Evolutionary conservation across 2,329 filamentous ascomycete species (phyloP).

Genomic region (Graphilbum fragrans): DNA sequence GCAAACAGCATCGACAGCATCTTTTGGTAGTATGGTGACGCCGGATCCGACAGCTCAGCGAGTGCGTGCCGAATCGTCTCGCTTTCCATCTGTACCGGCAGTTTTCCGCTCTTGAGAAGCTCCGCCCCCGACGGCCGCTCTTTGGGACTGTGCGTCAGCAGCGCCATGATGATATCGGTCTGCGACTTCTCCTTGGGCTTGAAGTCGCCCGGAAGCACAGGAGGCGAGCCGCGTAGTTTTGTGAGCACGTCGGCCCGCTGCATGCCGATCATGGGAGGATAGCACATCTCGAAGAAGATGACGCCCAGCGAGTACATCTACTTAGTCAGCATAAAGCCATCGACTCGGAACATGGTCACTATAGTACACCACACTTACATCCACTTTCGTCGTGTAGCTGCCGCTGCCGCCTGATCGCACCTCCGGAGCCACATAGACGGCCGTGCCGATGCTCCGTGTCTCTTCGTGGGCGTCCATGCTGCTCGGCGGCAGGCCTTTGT

Average conservation of each 20-base stretch:
- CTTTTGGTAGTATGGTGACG: slow-evolving; percentile 79
- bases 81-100: slow-evolving; percentile 86
- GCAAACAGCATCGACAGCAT: slow-evolving; percentile 79
- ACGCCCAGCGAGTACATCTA: slow-evolving; percentile 94
- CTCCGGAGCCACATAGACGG: slow-evolving; percentile 88
- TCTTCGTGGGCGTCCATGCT: slow-evolving; percentile 46
- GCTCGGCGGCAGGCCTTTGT: slow-evolving; percentile 8
- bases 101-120: slow-evolving; percentile 70
- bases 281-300: slow-evolving; percentile 98
- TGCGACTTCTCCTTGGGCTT: slow-evolving; percentile 58
- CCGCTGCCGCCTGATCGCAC: slow-evolving; percentile 63
- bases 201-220: slow-evolving; percentile 63
- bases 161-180: slow-evolving; percentile 62
- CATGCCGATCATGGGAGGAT: slow-evolving; percentile 49
- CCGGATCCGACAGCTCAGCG: slow-evolving; percentile 67
- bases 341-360: not conserved
- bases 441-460: slow-evolving; percentile 62
- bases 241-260: slow-evolving; percentile 53
- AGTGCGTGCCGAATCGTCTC: slow-evolving; percentile 79
- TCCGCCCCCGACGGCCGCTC: slow-evolving; percentile 74
- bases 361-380: slow-evolving; percentile 39
- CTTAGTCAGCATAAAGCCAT: not conserved
- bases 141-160: slow-evolving; percentile 72
- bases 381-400: slow-evolving; percentile 85
- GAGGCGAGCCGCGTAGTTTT: slow-evolving; percentile 53